Conservation (phyloP, 306 rosid genomes). For the Citrullus mucosospermus region DNA sequence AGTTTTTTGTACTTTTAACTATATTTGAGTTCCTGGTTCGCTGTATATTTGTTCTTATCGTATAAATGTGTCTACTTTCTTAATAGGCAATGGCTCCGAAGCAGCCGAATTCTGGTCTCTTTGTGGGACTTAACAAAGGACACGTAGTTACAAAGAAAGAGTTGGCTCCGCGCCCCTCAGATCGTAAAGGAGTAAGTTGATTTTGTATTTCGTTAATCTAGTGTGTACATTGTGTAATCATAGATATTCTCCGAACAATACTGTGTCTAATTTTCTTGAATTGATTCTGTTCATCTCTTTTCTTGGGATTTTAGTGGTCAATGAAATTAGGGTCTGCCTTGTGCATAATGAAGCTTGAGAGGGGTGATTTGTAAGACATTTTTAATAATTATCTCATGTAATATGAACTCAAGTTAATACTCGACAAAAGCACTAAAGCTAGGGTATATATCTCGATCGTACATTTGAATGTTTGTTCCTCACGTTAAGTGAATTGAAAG, state of each 20-base stretch:
- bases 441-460: neutral
- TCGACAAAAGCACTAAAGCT: neutral
- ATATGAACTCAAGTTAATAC: neutral
- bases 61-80: neutral
- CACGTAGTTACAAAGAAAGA: slow-evolving; percentile 79
- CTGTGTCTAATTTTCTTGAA: neutral
- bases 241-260: neutral
- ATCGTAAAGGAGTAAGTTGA: slow-evolving; percentile 70
- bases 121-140: slow-evolving; percentile 77
- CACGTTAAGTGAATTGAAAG: neutral
- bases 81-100: slow-evolving; percentile 75
- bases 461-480: neutral
- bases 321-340: neutral
- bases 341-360: neutral
- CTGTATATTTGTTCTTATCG: neutral
- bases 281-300: no score
- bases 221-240: neutral
- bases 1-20: neutral
- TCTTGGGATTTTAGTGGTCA: neutral
- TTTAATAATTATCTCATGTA: neutral
- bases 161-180: slow-evolving; percentile 71
- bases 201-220: neutral
- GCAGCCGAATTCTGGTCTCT: slow-evolving; percentile 61
- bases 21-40: neutral
- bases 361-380: neutral